Base-by-base conservation (phyloP, 345 rosid genomes). In the Aethionema arabicum region DNA sequence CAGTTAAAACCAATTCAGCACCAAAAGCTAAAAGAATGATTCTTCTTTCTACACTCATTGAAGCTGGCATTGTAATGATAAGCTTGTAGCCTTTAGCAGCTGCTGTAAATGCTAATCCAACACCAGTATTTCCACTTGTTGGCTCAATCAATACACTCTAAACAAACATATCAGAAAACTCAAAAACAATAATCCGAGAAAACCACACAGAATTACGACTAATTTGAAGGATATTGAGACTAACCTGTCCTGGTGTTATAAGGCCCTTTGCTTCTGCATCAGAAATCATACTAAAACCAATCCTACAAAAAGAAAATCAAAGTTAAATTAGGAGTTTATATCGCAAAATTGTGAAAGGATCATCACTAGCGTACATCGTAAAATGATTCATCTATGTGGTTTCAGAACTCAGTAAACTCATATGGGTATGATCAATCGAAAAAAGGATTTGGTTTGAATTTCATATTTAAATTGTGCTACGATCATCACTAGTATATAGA, bases 81-180 rank as follows among this genome's bases (percentile, higher is more conserved):
- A 86, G 87, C 79, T 60, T 83, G 67, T 91, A 91, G 11, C 85
- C 79, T 72, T 91, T 91, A 8, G 95, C 95, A 39, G 96, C 96
- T 4, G 96, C 96, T 69, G 90, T 79, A 76, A 91, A 88, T 3
- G 98, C 96, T 68, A 91, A 78, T 27, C 95, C 96, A 40, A 91
- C 87, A 59, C 98, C 98, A 4, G 98, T 91, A 65, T 91, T 88
- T 66, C 98, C 98, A 71, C 96, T 91, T n/a, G 96, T 91, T 8
- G 95, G 96, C 76, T 91, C 98, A 77, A 91, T 81, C 51, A 91
- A 59, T 42, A 86, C 85, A 70, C 95, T 88, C 96, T 86, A 12
- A 48, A 45, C 16, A 39, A 60, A 7, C 55, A 21, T 50, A 36
- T 9, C 30, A 62, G 38, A 7, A 35, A 61, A 15, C 43, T 70